Percentiles rank a stretch among this genome's conserved stretches.
These are phyloP conservation scores for Venturia pyrina DNA, from an alignment of 2,329 filamentous ascomycete species.

Conservation along the genomic window DNA sequence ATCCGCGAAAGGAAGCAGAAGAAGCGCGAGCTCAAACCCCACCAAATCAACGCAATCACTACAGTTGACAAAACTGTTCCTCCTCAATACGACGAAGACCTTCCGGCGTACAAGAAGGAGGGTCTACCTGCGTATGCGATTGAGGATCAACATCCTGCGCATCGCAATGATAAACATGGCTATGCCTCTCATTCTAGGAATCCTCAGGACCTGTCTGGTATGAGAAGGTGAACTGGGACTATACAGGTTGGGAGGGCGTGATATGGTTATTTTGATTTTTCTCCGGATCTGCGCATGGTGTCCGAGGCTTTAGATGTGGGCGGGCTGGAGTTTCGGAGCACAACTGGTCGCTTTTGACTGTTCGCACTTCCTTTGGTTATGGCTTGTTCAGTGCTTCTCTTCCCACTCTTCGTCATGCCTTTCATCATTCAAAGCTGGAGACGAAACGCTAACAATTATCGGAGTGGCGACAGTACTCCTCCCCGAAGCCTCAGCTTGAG, in stretches of 20 bases:
- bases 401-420: not conserved
- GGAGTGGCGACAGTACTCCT: not conserved
- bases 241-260: not conserved
- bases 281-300: not conserved
- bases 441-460: not conserved
- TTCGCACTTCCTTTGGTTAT: not conserved
- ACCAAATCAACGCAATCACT: not conserved
- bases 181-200: not conserved
- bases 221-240: not conserved
- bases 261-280: not conserved
- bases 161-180: not conserved
- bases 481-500: not conserved
- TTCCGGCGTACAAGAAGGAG: not conserved
- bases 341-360: not conserved
- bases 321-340: not conserved
- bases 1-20: not conserved
- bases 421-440: not conserved
- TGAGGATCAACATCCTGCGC: not conserved
- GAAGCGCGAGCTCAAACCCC: constrained; percentile 2
- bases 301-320: not conserved
- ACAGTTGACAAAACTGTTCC: not conserved
- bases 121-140: not conserved
- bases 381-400: not conserved
- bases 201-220: not conserved
- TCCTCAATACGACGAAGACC: not conserved